Evolutionary conservation across 169 alveolate genomes (phyloP).

Genomic region (Amoebophrya sp.): DNA sequence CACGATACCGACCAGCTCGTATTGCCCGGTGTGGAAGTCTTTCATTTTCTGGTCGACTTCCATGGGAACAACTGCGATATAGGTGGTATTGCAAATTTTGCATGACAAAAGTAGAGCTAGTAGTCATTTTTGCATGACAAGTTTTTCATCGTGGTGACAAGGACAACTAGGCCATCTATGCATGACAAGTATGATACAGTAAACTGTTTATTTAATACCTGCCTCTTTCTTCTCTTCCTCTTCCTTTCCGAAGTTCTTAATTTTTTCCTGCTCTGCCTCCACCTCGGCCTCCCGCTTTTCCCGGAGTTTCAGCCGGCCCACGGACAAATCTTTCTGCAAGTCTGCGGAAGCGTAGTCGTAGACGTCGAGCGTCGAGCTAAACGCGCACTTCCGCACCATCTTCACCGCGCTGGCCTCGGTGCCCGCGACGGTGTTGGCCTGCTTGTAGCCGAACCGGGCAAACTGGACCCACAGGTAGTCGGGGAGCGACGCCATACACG

Average conservation of each 20-base stretch:
- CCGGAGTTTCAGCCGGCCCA: neutral
- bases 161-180: no score
- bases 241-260: neutral
- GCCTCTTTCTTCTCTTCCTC: no score
- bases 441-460: slow-evolving; percentile 34
- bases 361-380: slow-evolving; percentile 27
- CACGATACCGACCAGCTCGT: neutral
- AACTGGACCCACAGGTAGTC: slow-evolving; percentile 28
- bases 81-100: no score
- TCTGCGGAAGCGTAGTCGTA: slow-evolving; percentile 30
- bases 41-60: neutral
- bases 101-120: no score
- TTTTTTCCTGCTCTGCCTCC: neutral
- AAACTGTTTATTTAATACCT: no score
- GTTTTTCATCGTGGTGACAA: no score
- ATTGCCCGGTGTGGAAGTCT: neutral
- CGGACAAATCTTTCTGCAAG: slow-evolving; percentile 23
- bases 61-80: no score
- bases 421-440: slow-evolving; percentile 29
- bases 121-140: no score
- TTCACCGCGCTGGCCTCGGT: slow-evolving; percentile 29
- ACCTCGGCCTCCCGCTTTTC: neutral
- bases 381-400: slow-evolving; percentile 25
- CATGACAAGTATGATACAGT: no score
- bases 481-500: slow-evolving; percentile 28